Conservation (phyloP, 352 stramenopile species). For the Globisporangium camurandrum region DNA sequence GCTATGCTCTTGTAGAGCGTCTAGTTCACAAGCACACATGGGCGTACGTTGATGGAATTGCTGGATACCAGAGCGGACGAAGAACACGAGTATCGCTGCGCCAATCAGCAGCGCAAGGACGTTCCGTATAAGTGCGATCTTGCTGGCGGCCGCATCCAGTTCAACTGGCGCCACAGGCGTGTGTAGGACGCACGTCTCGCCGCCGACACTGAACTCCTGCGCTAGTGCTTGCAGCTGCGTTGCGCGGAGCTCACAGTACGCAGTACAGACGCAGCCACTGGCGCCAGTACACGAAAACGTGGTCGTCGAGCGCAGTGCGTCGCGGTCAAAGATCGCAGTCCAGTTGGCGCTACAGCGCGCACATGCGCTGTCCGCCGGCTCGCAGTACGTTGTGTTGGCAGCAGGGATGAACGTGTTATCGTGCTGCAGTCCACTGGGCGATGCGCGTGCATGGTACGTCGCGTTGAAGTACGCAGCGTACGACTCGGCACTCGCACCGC, state of each 20-base stretch:
- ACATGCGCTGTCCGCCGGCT: conserved; percentile 21
- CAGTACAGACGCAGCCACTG: conserved; percentile 32
- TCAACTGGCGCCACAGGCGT: too few species aligned
- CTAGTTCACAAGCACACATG: too few species aligned
- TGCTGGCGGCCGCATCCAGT: too few species aligned
- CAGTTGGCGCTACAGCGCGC: conserved; percentile 16
- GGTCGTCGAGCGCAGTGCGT: conserved; percentile 1
- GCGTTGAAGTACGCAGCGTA: conserved; percentile 11
- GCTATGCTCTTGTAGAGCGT: too few species aligned
- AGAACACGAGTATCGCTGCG: too few species aligned
- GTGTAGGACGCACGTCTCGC: not conserved
- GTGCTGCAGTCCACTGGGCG: conserved; percentile 29
- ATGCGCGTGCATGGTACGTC: conserved; percentile 19
- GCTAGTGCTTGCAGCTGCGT: not conserved
- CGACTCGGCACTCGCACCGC: not conserved
- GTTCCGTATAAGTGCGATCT: too few species aligned
- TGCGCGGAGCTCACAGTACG: conserved; percentile 18
- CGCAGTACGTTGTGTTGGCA: conserved; percentile 28
- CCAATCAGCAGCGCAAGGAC: too few species aligned
- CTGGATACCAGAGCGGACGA: too few species aligned
- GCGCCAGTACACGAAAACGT: conserved; percentile 23
- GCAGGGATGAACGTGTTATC: conserved; percentile 26
- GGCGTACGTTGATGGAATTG: too few species aligned
- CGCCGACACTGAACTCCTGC: not conserved
- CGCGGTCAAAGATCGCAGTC: conserved; percentile 8